These are phyloP conservation scores for Pseudopyrenochaeta lycopersici DNA, from an alignment of 2,329 filamentous ascomycete genomes.

Conservation along the genomic window DNA sequence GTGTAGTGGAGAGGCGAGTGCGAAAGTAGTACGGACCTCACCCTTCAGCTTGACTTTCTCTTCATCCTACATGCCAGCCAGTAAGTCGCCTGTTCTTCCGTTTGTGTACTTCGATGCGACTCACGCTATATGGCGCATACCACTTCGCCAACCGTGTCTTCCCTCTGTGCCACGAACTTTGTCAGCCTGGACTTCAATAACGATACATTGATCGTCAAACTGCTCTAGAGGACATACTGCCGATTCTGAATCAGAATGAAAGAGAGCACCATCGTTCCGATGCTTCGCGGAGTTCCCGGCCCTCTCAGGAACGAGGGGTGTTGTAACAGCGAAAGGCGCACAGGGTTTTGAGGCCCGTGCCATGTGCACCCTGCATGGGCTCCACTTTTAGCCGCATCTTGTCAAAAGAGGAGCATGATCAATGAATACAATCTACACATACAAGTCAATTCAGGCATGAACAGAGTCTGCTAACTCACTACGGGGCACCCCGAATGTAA, in stretches of 20 bases:
- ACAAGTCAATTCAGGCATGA: slow-evolving; percentile 3
- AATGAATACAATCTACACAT: slow-evolving; percentile 25
- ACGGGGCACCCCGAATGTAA: no score
- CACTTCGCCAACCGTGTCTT: slow-evolving; percentile 98
- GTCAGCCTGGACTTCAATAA: slow-evolving; percentile 10
- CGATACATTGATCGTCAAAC: not conserved
- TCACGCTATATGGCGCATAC: slow-evolving; percentile 92
- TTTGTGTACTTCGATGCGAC: slow-evolving; percentile 28
- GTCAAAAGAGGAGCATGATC: slow-evolving; percentile 10
- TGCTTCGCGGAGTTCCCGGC: not conserved
- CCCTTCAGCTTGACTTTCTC: slow-evolving; percentile 99
- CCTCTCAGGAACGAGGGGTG: not conserved
- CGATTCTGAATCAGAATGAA: slow-evolving; percentile 92
- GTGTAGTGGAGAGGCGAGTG: slow-evolving; percentile 1
- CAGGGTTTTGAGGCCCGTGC: not conserved
- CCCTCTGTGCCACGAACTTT: slow-evolving; percentile 67
- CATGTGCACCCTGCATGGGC: not conserved
- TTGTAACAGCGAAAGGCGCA: not conserved
- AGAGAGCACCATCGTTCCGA: slow-evolving; percentile 70
- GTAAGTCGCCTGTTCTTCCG: slow-evolving; percentile 7
- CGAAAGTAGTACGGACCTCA: slow-evolving; percentile 68
- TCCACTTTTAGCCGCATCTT: slow-evolving; percentile 1
- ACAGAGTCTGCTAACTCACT: slow-evolving; percentile 34
- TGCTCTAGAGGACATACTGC: slow-evolving; percentile 65
- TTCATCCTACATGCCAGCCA: slow-evolving; percentile 71